Base-by-base conservation (phyloP, 768 basidiomycete species). In the Chlorophyllum brunneum region DNA sequence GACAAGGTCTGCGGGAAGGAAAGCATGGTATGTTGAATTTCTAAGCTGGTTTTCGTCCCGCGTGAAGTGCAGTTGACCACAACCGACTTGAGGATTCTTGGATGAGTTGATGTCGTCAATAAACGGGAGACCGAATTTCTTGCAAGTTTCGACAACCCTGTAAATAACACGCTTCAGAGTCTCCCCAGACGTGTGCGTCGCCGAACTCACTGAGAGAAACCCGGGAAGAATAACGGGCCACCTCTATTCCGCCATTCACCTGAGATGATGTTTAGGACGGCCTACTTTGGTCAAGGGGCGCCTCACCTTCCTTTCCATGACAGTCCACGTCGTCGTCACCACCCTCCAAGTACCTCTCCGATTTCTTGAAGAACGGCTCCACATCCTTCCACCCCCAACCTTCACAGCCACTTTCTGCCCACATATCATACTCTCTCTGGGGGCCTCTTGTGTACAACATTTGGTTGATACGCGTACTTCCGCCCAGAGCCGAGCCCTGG, bases 201-300 rank as follows among this genome's bases (percentile, higher is more conserved):
- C 10, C 30, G 65, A 54, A 18, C 82, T 76, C 7, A 72, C 69
- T 30, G 73, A 62, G 27, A 77, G 73, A 58, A 75, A 73, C 57
- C 81, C 81, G 4, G 85, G 83, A 36, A 85, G 70, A 39, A 74
- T 68, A 13, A 86, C 71, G 0, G 83, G 83, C 0, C 86, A 85
- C 2, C 66, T 44, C 1, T 79, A 2, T 71, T 68, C 3, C 70
- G 62, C 2, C 63, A 53, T 51, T 86, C 78, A 4, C 86, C 81
- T 3, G 4, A 9, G n/a, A 51, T 40, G n/a, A 41, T 44, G 5
- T 24, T 15, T 13, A 27, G 18, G 15, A n/a, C 5, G 6, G 22
- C 26, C 26, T 5, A 42, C 4, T 9, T 15, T 29, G n/a, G 23
- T 16, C 6, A 41, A 39, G 18, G 11, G 20, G 16, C 13, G 13